phyloP scores from a whole-genome alignment of 2,329 filamentous ascomycete genomes.

The Colletotrichum scovillei region DNA sequence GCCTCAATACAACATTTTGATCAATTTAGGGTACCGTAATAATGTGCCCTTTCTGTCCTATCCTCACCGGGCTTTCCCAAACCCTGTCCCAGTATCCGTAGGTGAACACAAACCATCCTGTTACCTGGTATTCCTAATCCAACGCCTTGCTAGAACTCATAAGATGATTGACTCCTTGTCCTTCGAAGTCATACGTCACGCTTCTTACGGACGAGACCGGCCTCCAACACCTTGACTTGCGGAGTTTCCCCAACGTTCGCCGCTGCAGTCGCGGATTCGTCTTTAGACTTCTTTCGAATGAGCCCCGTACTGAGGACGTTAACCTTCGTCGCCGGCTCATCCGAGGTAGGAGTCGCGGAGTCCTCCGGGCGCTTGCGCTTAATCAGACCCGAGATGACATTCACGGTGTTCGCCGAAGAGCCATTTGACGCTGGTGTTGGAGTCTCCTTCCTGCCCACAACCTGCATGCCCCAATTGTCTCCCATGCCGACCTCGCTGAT shows the following conservation, averaged over 20 bases:
- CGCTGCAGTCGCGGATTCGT: slow-evolving; percentile 5
- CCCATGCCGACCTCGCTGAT: slow-evolving; percentile 72
- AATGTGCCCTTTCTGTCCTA: neutral
- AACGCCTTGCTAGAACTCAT: slow-evolving; percentile 6
- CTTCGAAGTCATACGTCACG: slow-evolving; percentile 46
- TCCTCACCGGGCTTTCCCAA: neutral
- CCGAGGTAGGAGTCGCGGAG: slow-evolving; percentile 23
- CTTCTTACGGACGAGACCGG: slow-evolving; percentile 60
- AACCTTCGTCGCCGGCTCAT: slow-evolving; percentile 37
- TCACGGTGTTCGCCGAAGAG: slow-evolving; percentile 44
- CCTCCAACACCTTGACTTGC: slow-evolving; percentile 54
- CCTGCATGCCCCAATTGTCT: slow-evolving; percentile 61
- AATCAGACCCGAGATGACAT: slow-evolving; percentile 61
- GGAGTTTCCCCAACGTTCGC: neutral
- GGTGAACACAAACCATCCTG: neutral
- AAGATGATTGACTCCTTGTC: neutral
- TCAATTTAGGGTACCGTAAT: neutral
- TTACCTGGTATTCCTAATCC: slow-evolving; percentile 2
- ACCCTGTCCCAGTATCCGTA: neutral
- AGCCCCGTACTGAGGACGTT: slow-evolving; percentile 63
- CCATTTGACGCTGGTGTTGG: slow-evolving; percentile 30
- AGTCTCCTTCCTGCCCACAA: slow-evolving; percentile 56
- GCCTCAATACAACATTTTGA: neutral
- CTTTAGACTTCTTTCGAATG: slow-evolving; percentile 69
- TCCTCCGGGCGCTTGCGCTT: slow-evolving; percentile 56